phyloP scores from a whole-genome alignment of 345 rosid genomes.

The Atalantia buxifolia region DNA sequence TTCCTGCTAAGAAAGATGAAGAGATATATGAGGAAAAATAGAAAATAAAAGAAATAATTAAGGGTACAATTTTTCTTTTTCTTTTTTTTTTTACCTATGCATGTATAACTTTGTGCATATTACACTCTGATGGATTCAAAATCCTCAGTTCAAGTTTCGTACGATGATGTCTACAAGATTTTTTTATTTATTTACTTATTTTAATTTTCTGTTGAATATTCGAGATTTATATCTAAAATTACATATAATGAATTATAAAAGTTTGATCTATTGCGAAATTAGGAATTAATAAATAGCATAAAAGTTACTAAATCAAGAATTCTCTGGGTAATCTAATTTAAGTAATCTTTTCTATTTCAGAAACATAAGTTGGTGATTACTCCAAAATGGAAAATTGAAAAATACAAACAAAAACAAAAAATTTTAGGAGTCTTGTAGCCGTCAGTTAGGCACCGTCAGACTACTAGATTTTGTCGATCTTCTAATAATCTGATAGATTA shows the following conservation, averaged over 20 bases:
- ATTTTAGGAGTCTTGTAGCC: too few relatives aligned
- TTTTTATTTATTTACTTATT: too few relatives aligned
- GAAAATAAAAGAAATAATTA: too few relatives aligned
- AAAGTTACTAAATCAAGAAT: not conserved
- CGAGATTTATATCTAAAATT: not conserved
- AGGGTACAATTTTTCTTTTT: not conserved
- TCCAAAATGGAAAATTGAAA: too few relatives aligned
- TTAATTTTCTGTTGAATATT: not conserved
- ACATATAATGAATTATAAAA: not conserved
- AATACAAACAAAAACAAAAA: too few relatives aligned
- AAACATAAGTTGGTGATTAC: not conserved
- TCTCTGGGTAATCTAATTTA: not conserved
- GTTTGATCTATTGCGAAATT: not conserved
- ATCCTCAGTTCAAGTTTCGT: not conserved
- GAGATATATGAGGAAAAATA: not conserved
- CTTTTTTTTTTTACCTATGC: not conserved
- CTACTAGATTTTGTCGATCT: too few relatives aligned
- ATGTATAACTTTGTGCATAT: not conserved
- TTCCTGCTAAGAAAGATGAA: not conserved
- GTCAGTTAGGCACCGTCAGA: too few relatives aligned
- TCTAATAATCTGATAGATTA: too few relatives aligned
- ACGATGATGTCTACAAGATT: not conserved
- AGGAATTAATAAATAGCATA: too few relatives aligned
- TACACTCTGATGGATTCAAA: not conserved
- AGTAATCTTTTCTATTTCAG: not conserved